A percentile compares a stretch with the other conserved stretches of the same genome.
These are phyloP conservation scores for Aspergillus conjunctus DNA, from an alignment of 495 filamentous ascomycete species.

Conservation along the genomic window DNA sequence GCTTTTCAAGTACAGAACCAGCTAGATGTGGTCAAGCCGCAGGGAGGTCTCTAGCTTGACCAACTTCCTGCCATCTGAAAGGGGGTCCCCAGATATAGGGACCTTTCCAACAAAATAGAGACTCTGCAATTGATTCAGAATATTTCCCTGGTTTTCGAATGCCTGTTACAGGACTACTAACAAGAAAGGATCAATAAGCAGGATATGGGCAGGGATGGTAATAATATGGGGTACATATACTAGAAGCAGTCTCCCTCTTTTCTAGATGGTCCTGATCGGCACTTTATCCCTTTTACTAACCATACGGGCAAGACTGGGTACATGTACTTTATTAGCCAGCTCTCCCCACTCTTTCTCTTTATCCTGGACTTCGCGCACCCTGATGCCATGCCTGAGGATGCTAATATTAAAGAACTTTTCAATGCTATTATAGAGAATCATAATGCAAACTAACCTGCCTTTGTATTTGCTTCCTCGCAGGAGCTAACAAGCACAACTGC, in stretches of 20 bases:
- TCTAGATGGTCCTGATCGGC: background rate
- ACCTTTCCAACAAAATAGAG: constrained; percentile 2
- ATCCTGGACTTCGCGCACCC: background rate
- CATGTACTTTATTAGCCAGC: background rate
- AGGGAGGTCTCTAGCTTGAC: background rate
- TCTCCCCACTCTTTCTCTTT: background rate
- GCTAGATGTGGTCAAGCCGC: constrained; percentile 3
- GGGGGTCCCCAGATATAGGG: background rate
- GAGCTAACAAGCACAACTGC: background rate
- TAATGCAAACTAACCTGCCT: too few relatives aligned
- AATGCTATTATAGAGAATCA: background rate
- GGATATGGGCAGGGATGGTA: constrained; percentile 7
- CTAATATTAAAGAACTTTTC: background rate
- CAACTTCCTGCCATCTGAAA: background rate
- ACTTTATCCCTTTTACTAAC: background rate
- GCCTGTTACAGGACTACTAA: background rate
- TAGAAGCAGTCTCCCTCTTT: constrained; percentile 5
- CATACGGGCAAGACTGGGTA: background rate
- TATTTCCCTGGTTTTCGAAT: background rate
- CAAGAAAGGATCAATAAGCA: background rate
- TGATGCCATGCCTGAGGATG: background rate
- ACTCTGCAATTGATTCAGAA: background rate
- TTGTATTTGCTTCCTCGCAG: background rate
- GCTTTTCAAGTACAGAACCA: constrained; percentile 3
- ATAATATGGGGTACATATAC: background rate